Evolutionary conservation across 2,329 filamentous ascomycete species (phyloP), one percentile per base, ranked within the genome.

Genomic region (Phyllosticta ampelicida): DNA sequence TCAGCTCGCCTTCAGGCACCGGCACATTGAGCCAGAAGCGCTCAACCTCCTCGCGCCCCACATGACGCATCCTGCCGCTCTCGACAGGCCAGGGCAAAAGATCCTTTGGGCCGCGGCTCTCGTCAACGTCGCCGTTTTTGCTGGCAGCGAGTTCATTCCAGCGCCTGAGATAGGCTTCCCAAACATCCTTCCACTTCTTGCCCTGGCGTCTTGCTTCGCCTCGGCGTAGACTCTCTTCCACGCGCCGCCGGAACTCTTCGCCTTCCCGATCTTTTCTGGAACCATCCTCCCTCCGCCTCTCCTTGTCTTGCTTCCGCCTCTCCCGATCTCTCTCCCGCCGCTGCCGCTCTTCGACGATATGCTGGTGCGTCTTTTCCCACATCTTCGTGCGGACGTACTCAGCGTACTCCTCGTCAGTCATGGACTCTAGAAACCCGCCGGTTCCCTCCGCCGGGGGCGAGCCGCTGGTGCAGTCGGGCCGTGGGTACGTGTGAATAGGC

Each of bases 331-430:
- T 78, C 63, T 84, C 79, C 57, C 82, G 76, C 51, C 80, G 75
- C 58, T 84, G 84, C 59, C 86, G 80, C 71, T 94, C 90, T 65
- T 94, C 87, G 0, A 92, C 71, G 55, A 95, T 75, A 20, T 92
- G 88, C 63, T 92, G 86, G 68, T 96, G 85, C 56, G 88, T 95
- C 74, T 89, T 90, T 77, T 96, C 91, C 86, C 90, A 99, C 94
- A 99, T 97, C 73, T 85, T 86, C 55, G 81, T 80, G 18, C 92
- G 84, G 48, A 99, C 92, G 70, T 91, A 87, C 1, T 84, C 78
- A 0, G 89, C 87, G 70, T 97, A 99, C 70, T 96, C 88, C 26
- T 97, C 91, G 65, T 97, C 94, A 9, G 79, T 85, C 92, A 97
- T 97, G 62, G 79, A 80, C 71, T 96, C 90, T 11, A 96, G 77